Evolutionary conservation across 1,284 basidiomycete species (phyloP).

Genomic region (Fistulinella staudtii): DNA sequence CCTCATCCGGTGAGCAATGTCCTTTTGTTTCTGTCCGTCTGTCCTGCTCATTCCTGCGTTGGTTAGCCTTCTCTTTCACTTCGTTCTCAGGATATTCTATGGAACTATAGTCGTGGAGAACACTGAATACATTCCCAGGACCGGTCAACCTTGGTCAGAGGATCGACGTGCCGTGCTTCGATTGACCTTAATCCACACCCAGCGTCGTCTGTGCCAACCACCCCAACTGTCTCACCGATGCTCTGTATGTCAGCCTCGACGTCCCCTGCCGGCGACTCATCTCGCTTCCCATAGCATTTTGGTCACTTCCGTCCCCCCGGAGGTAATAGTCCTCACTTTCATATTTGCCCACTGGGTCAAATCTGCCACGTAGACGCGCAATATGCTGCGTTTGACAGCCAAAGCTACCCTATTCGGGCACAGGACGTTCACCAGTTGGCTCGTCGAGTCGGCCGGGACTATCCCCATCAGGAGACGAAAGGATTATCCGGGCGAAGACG

Average conservation of each 20-base stretch:
- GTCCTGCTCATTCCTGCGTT: not conserved
- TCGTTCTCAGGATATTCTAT: conserved; percentile 85
- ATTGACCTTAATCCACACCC: conserved; percentile 1
- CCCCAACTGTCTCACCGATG: conserved; percentile 81
- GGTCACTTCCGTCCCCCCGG: conserved; percentile 64
- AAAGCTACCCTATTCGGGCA: conserved; percentile 83
- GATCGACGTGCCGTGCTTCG: conserved; percentile 26
- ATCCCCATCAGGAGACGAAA: conserved; percentile 75
- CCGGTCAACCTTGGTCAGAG: conserved; percentile 68
- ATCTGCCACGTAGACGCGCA: conserved; percentile 48
- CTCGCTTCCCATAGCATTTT: conserved; percentile 48
- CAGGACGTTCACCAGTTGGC: conserved; percentile 80
- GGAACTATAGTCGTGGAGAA: conserved; percentile 86
- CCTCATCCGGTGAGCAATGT: conserved; percentile 56
- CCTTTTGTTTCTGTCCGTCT: not conserved
- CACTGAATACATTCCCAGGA: conserved; percentile 60
- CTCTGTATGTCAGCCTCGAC: conserved; percentile 53
- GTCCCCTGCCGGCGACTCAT: conserved; percentile 3
- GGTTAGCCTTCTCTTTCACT: conserved; percentile 63
- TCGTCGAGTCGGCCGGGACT: conserved; percentile 82
- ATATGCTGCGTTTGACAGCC: conserved; percentile 77
- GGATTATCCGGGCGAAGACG: conserved; percentile 50
- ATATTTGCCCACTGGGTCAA: conserved; percentile 6
- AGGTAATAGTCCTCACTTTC: conserved; percentile 38
- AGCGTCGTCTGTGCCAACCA: conserved; percentile 78